Conservation (phyloP, 139 green algal species). For the Chlamydomonas incerta region DNA sequence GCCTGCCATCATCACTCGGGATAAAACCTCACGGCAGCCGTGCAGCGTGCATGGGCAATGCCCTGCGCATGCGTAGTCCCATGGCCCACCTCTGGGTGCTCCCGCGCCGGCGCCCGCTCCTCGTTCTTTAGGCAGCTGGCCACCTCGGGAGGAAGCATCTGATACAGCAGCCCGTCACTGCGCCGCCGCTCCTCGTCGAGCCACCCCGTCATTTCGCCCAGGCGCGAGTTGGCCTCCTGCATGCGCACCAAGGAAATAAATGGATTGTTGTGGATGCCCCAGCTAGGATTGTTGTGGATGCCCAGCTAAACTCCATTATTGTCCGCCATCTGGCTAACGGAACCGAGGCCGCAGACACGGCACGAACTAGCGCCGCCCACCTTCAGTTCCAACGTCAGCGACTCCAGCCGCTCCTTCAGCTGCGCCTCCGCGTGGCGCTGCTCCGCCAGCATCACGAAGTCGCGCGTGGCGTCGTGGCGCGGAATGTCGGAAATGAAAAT, state of each 20-base stretch:
- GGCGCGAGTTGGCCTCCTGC: not conserved
- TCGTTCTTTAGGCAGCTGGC: not conserved
- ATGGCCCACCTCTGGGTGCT: conserved; percentile 16
- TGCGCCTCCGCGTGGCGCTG: conserved; percentile 51
- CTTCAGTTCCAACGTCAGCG: conserved; percentile 48
- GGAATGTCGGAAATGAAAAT: conserved; percentile 54
- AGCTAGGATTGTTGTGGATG: too few relatives aligned
- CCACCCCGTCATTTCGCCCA: not conserved
- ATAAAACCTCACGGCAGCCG: too few relatives aligned
- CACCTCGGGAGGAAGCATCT: conserved; percentile 22
- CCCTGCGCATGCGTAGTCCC: too few relatives aligned
- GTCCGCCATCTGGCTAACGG: too few relatives aligned
- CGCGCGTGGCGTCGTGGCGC: conserved; percentile 45
- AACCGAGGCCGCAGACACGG: too few relatives aligned
- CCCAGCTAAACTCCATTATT: too few relatives aligned
- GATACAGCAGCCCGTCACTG: conserved; percentile 22
- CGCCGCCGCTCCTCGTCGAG: conserved; percentile 19
- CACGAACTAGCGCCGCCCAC: too few relatives aligned
- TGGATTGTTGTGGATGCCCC: too few relatives aligned
- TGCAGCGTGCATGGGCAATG: too few relatives aligned
- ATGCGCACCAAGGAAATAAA: not conserved
- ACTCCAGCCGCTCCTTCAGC: conserved; percentile 55
- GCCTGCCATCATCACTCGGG: too few relatives aligned
- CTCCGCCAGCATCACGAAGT: conserved; percentile 56
- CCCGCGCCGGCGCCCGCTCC: not conserved